Percentiles rank a stretch among this genome's conserved stretches.
These are phyloP conservation scores for Eutypa lata DNA, from an alignment of 2,329 filamentous ascomycete species.

Conservation along the genomic window DNA sequence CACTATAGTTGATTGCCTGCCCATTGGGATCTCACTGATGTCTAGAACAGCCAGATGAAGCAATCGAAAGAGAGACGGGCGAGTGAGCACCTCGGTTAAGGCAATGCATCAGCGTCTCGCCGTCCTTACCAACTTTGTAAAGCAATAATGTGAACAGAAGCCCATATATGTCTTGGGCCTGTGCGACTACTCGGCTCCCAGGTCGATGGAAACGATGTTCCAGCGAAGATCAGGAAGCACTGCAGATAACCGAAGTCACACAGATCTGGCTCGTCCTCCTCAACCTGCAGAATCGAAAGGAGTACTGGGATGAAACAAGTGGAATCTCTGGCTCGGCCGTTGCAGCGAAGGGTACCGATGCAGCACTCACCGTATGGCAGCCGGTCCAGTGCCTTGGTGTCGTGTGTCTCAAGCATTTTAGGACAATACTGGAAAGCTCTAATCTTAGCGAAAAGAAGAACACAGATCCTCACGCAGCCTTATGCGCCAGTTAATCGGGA, in stretches of 20 bases:
- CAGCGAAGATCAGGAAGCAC: constrained; percentile 27
- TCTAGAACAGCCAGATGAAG: constrained; percentile 31
- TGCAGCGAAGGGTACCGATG: constrained; percentile 4
- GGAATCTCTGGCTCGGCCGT: background rate
- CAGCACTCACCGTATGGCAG: constrained; percentile 1
- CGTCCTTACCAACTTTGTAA: constrained; percentile 16
- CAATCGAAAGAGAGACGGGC: constrained; percentile 13
- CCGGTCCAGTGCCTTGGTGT: background rate
- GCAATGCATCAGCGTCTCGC: constrained; percentile 12
- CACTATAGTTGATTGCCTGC: background rate
- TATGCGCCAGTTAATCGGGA: background rate
- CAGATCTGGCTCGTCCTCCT: constrained; percentile 29
- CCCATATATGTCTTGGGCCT: constrained; percentile 18
- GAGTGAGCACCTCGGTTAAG: constrained; percentile 7
- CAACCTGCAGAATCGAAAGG: constrained; percentile 29
- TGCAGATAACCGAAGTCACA: constrained; percentile 31
- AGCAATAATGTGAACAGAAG: constrained; percentile 19
- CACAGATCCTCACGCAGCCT: background rate
- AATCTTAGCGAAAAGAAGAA: background rate
- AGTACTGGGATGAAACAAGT: constrained; percentile 14
- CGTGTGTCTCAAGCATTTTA: background rate
- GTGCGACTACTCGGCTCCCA: constrained; percentile 24
- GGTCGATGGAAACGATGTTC: constrained; percentile 25
- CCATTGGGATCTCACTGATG: constrained; percentile 5
- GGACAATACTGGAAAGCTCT: background rate